phyloP scores from a whole-genome alignment of 2,329 filamentous ascomycete species.

The Trichoderma sp. region DNA sequence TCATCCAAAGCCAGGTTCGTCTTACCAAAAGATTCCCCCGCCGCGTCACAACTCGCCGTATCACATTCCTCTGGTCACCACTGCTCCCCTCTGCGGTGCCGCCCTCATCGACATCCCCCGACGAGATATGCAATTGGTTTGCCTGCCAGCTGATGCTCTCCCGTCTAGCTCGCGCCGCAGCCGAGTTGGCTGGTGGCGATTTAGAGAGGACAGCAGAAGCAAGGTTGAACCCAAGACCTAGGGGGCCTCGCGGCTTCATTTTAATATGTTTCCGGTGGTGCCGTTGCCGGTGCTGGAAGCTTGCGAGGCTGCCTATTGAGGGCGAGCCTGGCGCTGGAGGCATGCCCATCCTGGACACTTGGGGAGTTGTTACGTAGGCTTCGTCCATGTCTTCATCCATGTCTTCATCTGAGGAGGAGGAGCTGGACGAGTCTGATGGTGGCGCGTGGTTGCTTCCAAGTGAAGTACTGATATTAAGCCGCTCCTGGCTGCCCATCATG shows the following conservation, averaged over 20 bases:
- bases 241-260: slow-evolving; percentile 48
- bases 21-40: slow-evolving; percentile 83
- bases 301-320: slow-evolving; percentile 72
- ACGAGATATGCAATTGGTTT: slow-evolving; percentile 78
- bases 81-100: slow-evolving; percentile 49
- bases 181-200: slow-evolving; percentile 63
- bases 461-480: slow-evolving; percentile 72
- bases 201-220: slow-evolving; percentile 53
- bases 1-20: slow-evolving; percentile 18
- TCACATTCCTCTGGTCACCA: slow-evolving; percentile 68
- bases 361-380: slow-evolving; percentile 77
- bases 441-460: slow-evolving; percentile 68
- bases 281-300: slow-evolving; percentile 75
- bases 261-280: slow-evolving; percentile 66
- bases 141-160: slow-evolving; percentile 91
- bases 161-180: slow-evolving; percentile 55
- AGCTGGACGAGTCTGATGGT: slow-evolving; percentile 74
- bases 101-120: slow-evolving; percentile 60
- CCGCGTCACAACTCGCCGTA: slow-evolving; percentile 77
- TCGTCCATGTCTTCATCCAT: slow-evolving; percentile 78
- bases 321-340: slow-evolving; percentile 58
- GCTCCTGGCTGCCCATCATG: slow-evolving; percentile 66
- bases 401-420: slow-evolving; percentile 64
- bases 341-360: slow-evolving; percentile 60
- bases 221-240: slow-evolving; percentile 51